A percentile compares a stretch with the other conserved stretches of the same genome.
phyloP scores from a whole-genome alignment of 768 basidiomycete genomes.

The Mycena galericulata region DNA sequence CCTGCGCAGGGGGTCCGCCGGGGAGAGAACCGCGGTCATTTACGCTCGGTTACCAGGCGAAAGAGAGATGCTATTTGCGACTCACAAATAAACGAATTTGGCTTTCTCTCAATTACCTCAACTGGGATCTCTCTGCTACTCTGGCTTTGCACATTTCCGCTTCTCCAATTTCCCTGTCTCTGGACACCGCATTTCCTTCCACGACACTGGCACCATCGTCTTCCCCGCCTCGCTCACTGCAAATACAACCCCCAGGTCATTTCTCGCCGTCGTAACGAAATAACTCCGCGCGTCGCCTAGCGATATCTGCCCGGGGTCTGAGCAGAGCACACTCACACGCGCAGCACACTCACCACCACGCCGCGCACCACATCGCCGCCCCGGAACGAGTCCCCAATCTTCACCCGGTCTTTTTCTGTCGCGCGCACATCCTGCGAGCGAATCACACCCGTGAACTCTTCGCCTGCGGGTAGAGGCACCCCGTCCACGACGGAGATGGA shows the following conservation, averaged over 20 bases:
- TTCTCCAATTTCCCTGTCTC: conserved; percentile 84
- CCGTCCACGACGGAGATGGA: conserved; percentile 92
- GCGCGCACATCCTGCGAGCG: conserved; percentile 89
- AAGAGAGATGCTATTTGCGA: neutral
- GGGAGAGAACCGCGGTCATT: conserved; percentile 77
- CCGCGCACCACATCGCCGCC: conserved; percentile 93
- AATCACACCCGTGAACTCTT: conserved; percentile 92
- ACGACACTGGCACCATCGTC: conserved; percentile 88
- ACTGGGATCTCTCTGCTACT: conserved; percentile 52
- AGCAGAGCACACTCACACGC: neutral
- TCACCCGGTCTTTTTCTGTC: conserved; percentile 91
- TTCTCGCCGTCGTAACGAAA: conserved; percentile 91
- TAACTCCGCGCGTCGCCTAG: conserved; percentile 93
- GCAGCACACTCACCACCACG: conserved; percentile 74
- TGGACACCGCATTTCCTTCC: conserved; percentile 93
- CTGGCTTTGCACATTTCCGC: conserved; percentile 90
- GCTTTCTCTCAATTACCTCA: neutral
- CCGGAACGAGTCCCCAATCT: conserved; percentile 91
- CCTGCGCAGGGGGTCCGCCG: conserved; percentile 69
- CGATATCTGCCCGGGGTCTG: conserved; percentile 70
- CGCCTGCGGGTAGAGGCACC: conserved; percentile 81
- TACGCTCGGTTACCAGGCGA: conserved; percentile 15
- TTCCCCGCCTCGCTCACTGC: conserved; percentile 88
- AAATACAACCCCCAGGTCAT: conserved; percentile 92
- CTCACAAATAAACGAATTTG: neutral